phyloP scores from a whole-genome alignment of 2,329 filamentous ascomycete species.

The Rutstroemia sp. region DNA sequence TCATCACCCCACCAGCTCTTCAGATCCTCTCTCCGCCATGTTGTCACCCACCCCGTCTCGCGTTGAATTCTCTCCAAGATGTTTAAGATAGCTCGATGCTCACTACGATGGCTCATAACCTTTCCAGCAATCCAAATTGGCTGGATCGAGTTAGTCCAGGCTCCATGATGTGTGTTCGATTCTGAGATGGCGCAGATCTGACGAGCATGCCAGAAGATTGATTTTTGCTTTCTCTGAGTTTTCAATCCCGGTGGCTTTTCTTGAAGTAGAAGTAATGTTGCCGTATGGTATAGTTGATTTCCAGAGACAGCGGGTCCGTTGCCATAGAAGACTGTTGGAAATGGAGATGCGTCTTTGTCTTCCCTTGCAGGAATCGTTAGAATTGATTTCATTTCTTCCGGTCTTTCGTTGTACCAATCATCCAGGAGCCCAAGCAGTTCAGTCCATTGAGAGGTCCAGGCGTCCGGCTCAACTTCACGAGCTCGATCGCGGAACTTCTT shows the following conservation, averaged over 20 bases:
- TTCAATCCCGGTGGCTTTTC: conserved; percentile 25
- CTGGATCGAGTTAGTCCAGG: conserved; percentile 39
- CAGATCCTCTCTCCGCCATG: conserved; percentile 45
- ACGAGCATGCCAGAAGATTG: conserved; percentile 40
- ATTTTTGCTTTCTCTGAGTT: conserved; percentile 28
- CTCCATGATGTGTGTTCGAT: conserved; percentile 37
- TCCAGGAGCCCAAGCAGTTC: conserved; percentile 34
- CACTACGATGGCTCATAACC: conserved; percentile 37
- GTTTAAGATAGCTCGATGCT: conserved; percentile 39
- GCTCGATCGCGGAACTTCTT: conserved; percentile 17
- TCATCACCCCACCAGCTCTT: conserved; percentile 43
- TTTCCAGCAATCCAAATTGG: conserved; percentile 42
- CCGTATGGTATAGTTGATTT: conserved; percentile 31
- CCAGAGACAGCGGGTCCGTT: conserved; percentile 25
- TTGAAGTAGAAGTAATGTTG: conserved; percentile 28
- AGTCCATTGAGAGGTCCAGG: conserved; percentile 28
- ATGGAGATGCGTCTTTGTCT: conserved; percentile 21
- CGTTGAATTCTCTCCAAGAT: conserved; percentile 42
- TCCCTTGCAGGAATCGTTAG: conserved; percentile 30
- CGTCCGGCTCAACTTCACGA: conserved; percentile 22
- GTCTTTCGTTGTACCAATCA: conserved; percentile 35
- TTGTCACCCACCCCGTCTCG: conserved; percentile 46
- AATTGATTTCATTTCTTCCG: conserved; percentile 32
- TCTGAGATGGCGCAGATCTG: conserved; percentile 40
- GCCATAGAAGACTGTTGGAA: conserved; percentile 16